Evolutionary conservation across 2,329 filamentous ascomycete genomes (phyloP), one percentile per base, ranked within the genome.

Genomic region (Hymenoscyphus albidus): DNA sequence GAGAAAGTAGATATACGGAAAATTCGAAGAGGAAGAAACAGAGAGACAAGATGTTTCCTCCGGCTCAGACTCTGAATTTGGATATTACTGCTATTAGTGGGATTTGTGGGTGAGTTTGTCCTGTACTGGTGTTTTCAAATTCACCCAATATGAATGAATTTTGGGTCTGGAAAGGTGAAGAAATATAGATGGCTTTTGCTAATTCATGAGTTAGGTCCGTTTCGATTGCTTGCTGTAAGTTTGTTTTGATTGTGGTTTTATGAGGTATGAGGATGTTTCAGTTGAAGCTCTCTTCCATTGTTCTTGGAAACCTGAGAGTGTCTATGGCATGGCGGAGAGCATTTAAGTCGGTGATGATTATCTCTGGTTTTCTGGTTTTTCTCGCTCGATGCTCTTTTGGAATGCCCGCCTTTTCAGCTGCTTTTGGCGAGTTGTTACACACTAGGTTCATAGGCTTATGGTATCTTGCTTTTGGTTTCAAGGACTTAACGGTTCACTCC

Each of bases 31-130:
- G 16, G 44, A 38, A 22, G 16, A 13, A 10, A 58, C 7, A 32
- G 38, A 62, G 22, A 31, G 31, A n/a, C 55, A 65, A 44, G n/a
- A 74, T 74, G 73, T 64, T 83, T 72, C 83, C 83, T 44, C 82
- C 83, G 56, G 77, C 82, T 9, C 80, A 82, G 72, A 79, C 79
- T 67, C 76, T 84, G 68, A 89, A 90, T 77, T 82, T 97, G 70
- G 91, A 97, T 76, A 88, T 97, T 66, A 91, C 95, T 75, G 93
- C 93, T 66, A 88, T 97, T 73, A 96, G 92, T 71, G 94, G 94
- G 62, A 97, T 97, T 72, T 93, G 90, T 78, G 94, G 90, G 89
- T 91, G 77, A 72, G 85, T 72, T 61, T 14, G 10, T 2, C 18
- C 27, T 27, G 2, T 27, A 27, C 27, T 27, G 27, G 27, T 27